Percentiles rank a stretch among this genome's conserved stretches.
Conservation (phyloP, 1,139 yeast species). For the Yamadazyma siamensis region DNA sequence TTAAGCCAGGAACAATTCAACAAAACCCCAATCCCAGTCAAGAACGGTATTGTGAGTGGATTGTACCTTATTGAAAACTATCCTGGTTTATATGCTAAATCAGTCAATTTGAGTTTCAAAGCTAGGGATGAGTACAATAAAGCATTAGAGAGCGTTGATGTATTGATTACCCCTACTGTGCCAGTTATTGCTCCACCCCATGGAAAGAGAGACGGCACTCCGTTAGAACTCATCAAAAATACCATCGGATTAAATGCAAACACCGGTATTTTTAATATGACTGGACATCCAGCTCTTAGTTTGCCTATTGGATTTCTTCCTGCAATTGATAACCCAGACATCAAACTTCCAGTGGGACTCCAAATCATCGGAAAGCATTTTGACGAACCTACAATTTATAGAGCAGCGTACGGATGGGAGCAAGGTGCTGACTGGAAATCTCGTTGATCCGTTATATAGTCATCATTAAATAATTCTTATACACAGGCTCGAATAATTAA, state of each 20-base stretch:
- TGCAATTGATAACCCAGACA: constrained; percentile 15
- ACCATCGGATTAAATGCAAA: constrained; percentile 32
- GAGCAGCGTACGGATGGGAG: constrained; percentile 28
- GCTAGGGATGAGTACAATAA: constrained; percentile 25
- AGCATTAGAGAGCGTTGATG: constrained; percentile 18
- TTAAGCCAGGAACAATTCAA: constrained; percentile 22
- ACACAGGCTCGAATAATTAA: no score
- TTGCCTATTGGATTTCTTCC: constrained; percentile 28
- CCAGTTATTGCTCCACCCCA: constrained; percentile 14
- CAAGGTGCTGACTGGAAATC: constrained; percentile 23
- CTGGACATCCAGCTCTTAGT: constrained; percentile 34
- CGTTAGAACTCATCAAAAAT: constrained; percentile 16
- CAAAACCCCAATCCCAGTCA: constrained; percentile 23
- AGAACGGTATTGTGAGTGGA: constrained; percentile 26
- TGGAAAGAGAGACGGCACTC: constrained; percentile 12
- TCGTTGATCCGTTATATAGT: neutral
- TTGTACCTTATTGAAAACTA: constrained; percentile 24
- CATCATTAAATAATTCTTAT: no score
- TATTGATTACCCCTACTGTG: constrained; percentile 12
- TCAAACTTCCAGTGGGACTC: constrained; percentile 28
- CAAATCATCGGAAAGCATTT: constrained; percentile 15
- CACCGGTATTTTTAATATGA: constrained; percentile 31
- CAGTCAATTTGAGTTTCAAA: constrained; percentile 28
- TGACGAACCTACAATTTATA: constrained; percentile 11
- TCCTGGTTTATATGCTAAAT: constrained; percentile 29